Conservation (phyloP, 208 protist genomes). For the Acanthamoeba lenticulata region DNA sequence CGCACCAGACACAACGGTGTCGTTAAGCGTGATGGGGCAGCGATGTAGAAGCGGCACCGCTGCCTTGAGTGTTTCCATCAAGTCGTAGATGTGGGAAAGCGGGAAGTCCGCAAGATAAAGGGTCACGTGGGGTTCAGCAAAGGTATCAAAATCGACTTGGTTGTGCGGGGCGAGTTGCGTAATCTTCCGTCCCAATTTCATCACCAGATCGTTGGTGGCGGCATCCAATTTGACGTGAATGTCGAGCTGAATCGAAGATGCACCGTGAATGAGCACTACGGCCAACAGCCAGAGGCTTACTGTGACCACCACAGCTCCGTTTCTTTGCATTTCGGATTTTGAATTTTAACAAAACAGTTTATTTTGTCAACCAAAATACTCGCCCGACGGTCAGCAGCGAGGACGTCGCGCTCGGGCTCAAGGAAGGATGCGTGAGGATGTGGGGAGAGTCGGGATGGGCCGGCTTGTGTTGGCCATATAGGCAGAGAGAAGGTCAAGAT, state of each 20-base stretch:
- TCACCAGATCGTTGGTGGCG: neutral
- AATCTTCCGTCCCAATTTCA: constrained; percentile 4
- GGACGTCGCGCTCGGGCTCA: neutral
- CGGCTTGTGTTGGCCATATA: neutral
- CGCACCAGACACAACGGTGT: neutral
- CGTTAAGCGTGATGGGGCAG: constrained; percentile 13
- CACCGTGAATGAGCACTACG: neutral
- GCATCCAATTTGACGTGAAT: neutral
- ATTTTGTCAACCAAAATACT: neutral
- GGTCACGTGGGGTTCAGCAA: neutral
- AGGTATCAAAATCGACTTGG: neutral
- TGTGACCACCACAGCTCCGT: too few relatives aligned
- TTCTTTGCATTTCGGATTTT: too few relatives aligned
- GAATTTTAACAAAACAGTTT: too few relatives aligned
- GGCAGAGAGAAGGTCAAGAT: neutral
- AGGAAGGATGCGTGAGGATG: neutral
- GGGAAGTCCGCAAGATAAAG: constrained; percentile 22
- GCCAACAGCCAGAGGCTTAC: neutral
- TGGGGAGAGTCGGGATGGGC: neutral
- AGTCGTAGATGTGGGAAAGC: neutral
- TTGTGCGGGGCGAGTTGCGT: neutral
- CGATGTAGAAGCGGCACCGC: neutral
- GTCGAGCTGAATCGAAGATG: neutral
- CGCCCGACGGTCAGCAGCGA: too few relatives aligned
- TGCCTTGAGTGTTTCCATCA: neutral